Evolutionary conservation across 768 basidiomycete species (phyloP), one percentile per base, ranked within the genome.

Genomic region (Scleroderma citrinum): DNA sequence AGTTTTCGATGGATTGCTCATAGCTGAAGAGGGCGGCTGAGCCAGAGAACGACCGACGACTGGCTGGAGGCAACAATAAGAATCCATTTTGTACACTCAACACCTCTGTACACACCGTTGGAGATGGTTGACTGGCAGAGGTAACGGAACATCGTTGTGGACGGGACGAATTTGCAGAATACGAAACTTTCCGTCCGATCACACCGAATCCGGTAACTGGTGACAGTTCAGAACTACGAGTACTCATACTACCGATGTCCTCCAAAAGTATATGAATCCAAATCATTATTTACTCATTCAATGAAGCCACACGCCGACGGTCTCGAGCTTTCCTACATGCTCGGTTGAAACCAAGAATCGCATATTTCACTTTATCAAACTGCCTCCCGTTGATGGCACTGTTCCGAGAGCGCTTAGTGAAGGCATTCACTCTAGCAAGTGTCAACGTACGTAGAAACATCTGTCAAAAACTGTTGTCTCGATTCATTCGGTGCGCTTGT

Each of bases 1-100:
- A 81, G 74, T 97, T 99, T 64, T 79, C 75, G 64, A 93, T 85
- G 43, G 92, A 93, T 64, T 88, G 87, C 47, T 85, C 91, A 68
- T 98, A 98, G 60, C 80, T 82, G 55, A 71, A 76, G 59, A 89
- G 79, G 57, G 82, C 64, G 38, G 79, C 78, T 56, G 92, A 87
- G 59, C 81, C 78, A 42, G 90, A 83, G 75, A 95, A 91, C 56
- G 84, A 73, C 74, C 93, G 77, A 74, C 80, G 80, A 75, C 83
- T 82, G 60, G 71, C 81, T 83, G 54, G 35, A 51, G 14, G 10
- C n/a, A 26, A 29, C 11, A 3, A 26, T 54, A 2, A 53, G 36
- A 24, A 12, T 16, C 21, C 19, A 36, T 24, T 37, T 38, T 29
- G 13, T 14, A 19, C 26, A 21, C 23, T 29, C 16, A 46, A 6